phyloP scores from a whole-genome alignment of 177 flowering plant species.

The Vitis hybrid region DNA sequence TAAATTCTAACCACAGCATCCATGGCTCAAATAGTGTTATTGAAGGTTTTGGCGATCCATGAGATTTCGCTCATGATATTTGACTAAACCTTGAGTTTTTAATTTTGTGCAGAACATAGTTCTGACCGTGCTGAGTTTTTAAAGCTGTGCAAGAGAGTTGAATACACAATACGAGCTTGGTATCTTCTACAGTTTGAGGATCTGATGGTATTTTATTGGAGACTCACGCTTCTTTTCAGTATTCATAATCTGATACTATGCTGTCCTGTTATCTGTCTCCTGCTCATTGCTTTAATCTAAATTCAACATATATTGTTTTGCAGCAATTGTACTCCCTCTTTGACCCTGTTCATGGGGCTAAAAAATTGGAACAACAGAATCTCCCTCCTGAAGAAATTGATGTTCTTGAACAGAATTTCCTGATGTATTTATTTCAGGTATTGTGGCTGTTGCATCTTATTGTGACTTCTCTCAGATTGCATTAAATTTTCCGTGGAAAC shows the following conservation, averaged over 20 bases:
- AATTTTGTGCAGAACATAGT: slow-evolving; percentile 51
- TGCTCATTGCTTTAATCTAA: background rate
- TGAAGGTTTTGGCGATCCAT: too few species aligned
- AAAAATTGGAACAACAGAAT: slow-evolving; percentile 81
- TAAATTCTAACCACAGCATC: too few species aligned
- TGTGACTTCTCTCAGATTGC: background rate
- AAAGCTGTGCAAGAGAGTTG: slow-evolving; percentile 89
- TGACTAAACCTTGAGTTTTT: background rate
- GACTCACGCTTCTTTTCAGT: background rate
- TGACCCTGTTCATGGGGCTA: slow-evolving; percentile 75
- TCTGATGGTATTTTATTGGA: slow-evolving; percentile 60
- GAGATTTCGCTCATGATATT: too few species aligned
- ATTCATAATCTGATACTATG: background rate
- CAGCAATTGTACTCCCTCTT: slow-evolving; percentile 96
- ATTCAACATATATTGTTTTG: slow-evolving; percentile 11
- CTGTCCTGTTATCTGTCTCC: background rate
- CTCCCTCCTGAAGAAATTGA: slow-evolving; percentile 71
- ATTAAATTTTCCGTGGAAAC: background rate
- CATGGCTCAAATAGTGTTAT: too few species aligned
- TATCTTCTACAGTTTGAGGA: slow-evolving; percentile 91
- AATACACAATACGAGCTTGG: slow-evolving; percentile 95
- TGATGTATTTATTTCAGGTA: slow-evolving; percentile 79
- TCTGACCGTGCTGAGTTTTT: slow-evolving; percentile 78
- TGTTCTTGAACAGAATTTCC: slow-evolving; percentile 85
- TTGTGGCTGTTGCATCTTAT: background rate